Evolutionary conservation across 345 rosid genomes (phyloP).

Genomic region (Sisymbrium irio): DNA sequence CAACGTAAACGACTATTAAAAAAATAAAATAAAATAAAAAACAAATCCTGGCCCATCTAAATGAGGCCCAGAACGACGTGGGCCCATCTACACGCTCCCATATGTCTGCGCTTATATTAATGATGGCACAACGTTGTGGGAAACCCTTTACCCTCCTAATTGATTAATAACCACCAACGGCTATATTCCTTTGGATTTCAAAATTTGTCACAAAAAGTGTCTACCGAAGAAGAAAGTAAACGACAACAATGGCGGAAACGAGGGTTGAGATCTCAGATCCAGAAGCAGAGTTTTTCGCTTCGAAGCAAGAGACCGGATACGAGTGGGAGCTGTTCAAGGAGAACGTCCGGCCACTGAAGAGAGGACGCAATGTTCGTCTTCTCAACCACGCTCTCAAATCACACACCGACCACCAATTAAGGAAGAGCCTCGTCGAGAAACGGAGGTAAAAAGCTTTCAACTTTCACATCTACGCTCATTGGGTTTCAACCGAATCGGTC

Average conservation of each 20-base stretch:
- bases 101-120: background rate
- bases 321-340: constrained; percentile 97
- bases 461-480: background rate
- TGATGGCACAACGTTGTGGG: background rate
- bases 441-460: constrained; percentile 48
- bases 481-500: background rate
- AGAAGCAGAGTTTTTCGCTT: constrained; percentile 70
- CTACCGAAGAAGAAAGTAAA: background rate
- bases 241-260: constrained; percentile 34
- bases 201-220: background rate
- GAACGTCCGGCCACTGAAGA: constrained; percentile 77
- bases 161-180: constrained; percentile 16
- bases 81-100: constrained; percentile 20
- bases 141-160: background rate
- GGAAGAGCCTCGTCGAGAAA: constrained; percentile 54
- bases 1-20: background rate
- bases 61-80: background rate
- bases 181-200: constrained; percentile 22
- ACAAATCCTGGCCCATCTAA: background rate
- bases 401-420: constrained; percentile 46
- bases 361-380: constrained; percentile 73
- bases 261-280: constrained; percentile 51
- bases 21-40: background rate
- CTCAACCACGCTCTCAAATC: constrained; percentile 76
- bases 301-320: constrained; percentile 60